Conservation (phyloP, 2,329 filamentous ascomycete species). For the Beauveria medogensis region DNA sequence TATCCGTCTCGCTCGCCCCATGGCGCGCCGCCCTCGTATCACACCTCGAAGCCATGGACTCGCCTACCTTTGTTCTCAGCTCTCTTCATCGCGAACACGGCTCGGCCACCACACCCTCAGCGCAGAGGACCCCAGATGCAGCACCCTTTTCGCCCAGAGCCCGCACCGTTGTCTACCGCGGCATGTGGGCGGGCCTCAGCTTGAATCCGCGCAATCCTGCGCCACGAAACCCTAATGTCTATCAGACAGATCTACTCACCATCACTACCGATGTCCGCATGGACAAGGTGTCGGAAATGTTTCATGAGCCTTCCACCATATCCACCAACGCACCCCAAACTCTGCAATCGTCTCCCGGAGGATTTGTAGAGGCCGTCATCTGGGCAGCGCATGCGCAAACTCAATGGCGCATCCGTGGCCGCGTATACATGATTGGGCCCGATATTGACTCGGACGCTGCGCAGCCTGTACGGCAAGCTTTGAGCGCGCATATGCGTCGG, state of each 20-base stretch:
- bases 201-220: slow-evolving; percentile 66
- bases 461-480: slow-evolving; percentile 47
- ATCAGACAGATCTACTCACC: slow-evolving; percentile 68
- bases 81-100: slow-evolving; percentile 33
- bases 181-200: slow-evolving; percentile 70
- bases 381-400: slow-evolving; percentile 64
- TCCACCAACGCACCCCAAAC: neutral
- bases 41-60: slow-evolving; percentile 39
- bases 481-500: slow-evolving; percentile 55
- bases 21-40: slow-evolving; percentile 46
- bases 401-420: slow-evolving; percentile 81
- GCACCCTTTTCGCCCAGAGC: slow-evolving; percentile 47
- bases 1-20: slow-evolving; percentile 32
- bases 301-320: slow-evolving; percentile 30
- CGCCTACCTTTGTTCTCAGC: slow-evolving; percentile 43
- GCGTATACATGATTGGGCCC: slow-evolving; percentile 64
- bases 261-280: slow-evolving; percentile 87
- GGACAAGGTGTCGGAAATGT: slow-evolving; percentile 71
- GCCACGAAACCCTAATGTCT: slow-evolving; percentile 58
- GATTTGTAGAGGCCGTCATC: slow-evolving; percentile 72
- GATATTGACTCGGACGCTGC: slow-evolving; percentile 47
- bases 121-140: slow-evolving; percentile 31
- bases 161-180: slow-evolving; percentile 76
- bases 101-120: slow-evolving; percentile 1
- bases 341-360: slow-evolving; percentile 49